phyloP scores from a whole-genome alignment of 192 early-diverging fungal species.

The Linnemannia zychae region DNA sequence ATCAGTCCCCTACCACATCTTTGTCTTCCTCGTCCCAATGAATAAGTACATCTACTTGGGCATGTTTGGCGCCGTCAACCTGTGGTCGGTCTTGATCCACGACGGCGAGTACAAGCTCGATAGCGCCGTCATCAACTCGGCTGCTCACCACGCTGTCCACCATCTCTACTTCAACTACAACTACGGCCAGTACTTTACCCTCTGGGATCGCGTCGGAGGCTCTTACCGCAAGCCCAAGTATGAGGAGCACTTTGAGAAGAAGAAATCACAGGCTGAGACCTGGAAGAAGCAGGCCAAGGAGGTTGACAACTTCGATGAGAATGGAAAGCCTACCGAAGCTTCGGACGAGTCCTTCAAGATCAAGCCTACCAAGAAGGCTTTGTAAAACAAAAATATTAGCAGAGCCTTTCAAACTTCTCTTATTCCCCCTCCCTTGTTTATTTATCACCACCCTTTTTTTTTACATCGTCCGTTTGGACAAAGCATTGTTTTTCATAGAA shows the following conservation, averaged over 20 bases:
- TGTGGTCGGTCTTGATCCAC: conserved; percentile 99
- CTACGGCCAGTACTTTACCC: conserved; percentile 97
- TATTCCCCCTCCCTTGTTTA: background rate
- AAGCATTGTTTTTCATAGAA: conserved; percentile 12
- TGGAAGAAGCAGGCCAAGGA: conserved; percentile 75
- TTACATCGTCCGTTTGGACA: conserved; percentile 4
- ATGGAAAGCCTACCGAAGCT: conserved; percentile 48
- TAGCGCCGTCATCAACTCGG: conserved; percentile 82
- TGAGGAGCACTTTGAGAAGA: conserved; percentile 69
- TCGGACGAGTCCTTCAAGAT: conserved; percentile 22
- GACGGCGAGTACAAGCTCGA: conserved; percentile 87
- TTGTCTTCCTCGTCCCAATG: conserved; percentile 93
- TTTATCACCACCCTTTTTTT: background rate
- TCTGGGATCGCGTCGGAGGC: conserved; percentile 88
- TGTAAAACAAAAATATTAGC: conserved; percentile 13
- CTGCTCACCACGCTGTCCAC: conserved; percentile 98
- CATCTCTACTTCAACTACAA: conserved; percentile 99
- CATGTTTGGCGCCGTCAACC: conserved; percentile 89
- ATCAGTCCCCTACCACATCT: conserved; percentile 95
- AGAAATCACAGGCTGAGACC: conserved; percentile 60
- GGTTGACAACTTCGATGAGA: conserved; percentile 69
- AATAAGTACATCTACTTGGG: conserved; percentile 91
- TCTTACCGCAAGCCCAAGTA: conserved; percentile 82
- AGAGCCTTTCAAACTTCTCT: background rate
- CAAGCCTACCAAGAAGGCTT: background rate